A percentile compares a stretch with the other conserved stretches of the same genome.
Evolutionary conservation across 345 rosid species (phyloP).

Genomic region (Litchi chinensis): DNA sequence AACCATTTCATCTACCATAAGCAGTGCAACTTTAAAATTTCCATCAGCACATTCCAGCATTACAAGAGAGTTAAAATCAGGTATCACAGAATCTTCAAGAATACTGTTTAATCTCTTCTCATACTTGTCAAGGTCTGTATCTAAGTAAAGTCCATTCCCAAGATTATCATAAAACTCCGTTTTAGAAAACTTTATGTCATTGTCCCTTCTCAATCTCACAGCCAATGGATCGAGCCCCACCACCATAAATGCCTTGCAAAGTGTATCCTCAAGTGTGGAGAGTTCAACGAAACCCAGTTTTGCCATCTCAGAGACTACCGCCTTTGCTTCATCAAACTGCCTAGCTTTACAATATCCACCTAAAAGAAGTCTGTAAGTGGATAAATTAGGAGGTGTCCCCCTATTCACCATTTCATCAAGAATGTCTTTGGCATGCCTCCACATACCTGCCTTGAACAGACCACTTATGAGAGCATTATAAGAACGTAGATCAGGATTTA

Average conservation of each 20-base stretch:
- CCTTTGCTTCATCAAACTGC: conserved; percentile 63
- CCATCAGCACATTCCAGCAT: conserved; percentile 42
- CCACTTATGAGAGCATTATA: conserved; percentile 64
- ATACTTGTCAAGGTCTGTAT: conserved; percentile 59
- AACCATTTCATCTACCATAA: conserved; percentile 58
- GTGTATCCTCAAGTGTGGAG: conserved; percentile 55
- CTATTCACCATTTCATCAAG: conserved; percentile 64
- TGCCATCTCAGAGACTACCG: conserved; percentile 52
- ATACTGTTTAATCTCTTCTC: conserved; percentile 46
- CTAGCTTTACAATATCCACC: conserved; percentile 79
- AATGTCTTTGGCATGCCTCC: conserved; percentile 49
- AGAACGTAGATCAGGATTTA: conserved; percentile 50
- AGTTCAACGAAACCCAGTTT: conserved; percentile 47
- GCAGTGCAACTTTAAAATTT: conserved; percentile 42
- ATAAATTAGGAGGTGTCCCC: conserved; percentile 37
- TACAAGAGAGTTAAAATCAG: conserved; percentile 58
- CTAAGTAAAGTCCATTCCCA: conserved; percentile 86
- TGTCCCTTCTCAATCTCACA: conserved; percentile 74
- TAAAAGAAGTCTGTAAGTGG: conserved; percentile 55
- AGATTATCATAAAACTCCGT: conserved; percentile 76
- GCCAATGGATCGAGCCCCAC: conserved; percentile 63
- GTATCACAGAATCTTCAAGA: conserved; percentile 50
- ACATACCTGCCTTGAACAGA: conserved; percentile 55
- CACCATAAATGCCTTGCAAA: conserved; percentile 55
- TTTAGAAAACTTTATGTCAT: conserved; percentile 47